A percentile compares a stretch with the other conserved stretches of the same genome.
Conservation (phyloP, 116 monocot genomes). For the Dioscorea cayenensis region DNA sequence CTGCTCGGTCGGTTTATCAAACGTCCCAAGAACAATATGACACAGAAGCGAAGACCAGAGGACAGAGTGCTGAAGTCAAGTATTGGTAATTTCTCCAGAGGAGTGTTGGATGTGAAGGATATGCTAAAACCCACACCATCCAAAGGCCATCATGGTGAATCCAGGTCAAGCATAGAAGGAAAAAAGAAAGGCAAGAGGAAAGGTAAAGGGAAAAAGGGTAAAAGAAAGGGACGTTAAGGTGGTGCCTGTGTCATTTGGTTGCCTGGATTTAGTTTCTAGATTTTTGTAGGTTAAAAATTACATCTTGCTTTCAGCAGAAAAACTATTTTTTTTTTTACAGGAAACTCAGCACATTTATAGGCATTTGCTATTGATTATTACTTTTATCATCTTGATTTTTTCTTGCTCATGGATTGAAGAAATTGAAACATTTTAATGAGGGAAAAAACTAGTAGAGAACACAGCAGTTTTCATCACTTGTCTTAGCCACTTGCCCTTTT, state of each 20-base stretch:
- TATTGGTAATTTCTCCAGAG: slow-evolving; percentile 43
- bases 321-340: too few species aligned
- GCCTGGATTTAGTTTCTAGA: too few species aligned
- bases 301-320: too few species aligned
- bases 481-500: too few species aligned
- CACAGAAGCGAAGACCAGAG: slow-evolving; percentile 28
- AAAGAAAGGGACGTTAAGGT: background rate
- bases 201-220: slow-evolving; percentile 15
- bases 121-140: slow-evolving; percentile 22
- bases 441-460: too few species aligned
- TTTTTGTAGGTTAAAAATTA: too few species aligned
- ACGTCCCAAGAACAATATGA: background rate
- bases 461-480: too few species aligned
- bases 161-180: slow-evolving; percentile 9
- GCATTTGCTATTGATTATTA: too few species aligned
- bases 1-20: slow-evolving; percentile 43
- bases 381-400: too few species aligned
- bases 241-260: background rate
- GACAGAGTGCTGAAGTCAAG: slow-evolving; percentile 35
- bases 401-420: too few species aligned
- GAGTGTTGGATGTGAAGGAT: slow-evolving; percentile 54
- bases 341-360: too few species aligned
- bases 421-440: too few species aligned
- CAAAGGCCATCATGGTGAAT: slow-evolving; percentile 8
- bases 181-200: slow-evolving; percentile 29